A percentile compares a stretch with the other conserved stretches of the same genome.
Evolutionary conservation across 2,329 filamentous ascomycete genomes (phyloP).

Genomic region (Biscogniauxia marginata): DNA sequence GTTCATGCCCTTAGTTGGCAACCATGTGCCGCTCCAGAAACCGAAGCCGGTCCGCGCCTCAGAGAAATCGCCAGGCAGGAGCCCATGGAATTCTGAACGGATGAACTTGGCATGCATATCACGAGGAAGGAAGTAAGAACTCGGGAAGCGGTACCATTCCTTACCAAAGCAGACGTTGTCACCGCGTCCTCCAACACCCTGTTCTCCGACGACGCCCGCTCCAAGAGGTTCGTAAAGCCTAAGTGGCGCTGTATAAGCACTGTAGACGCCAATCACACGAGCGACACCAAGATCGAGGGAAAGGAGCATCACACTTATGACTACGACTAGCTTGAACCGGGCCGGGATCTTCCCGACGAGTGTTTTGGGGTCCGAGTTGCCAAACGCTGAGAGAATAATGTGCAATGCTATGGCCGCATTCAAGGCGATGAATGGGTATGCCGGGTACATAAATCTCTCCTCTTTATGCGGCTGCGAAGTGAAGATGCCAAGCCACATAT

Average conservation of each 20-base stretch:
- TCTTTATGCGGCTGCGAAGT: constrained; percentile 94
- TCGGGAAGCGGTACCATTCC: constrained; percentile 98
- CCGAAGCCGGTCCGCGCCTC: constrained; percentile 69
- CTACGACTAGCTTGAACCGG: constrained; percentile 67
- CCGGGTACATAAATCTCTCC: constrained; percentile 97
- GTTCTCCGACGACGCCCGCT: constrained; percentile 45
- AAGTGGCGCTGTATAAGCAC: constrained; percentile 80
- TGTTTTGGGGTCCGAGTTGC: constrained; percentile 65
- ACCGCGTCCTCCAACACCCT: constrained; percentile 54
- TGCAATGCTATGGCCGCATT: constrained; percentile 86
- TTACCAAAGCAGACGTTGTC: constrained; percentile 87
- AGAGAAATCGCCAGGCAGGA: constrained; percentile 87
- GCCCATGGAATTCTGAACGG: constrained; percentile 82
- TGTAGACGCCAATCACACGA: constrained; percentile 73
- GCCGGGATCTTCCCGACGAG: constrained; percentile 71
- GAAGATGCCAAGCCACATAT: constrained; percentile 92
- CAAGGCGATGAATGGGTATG: constrained; percentile 84
- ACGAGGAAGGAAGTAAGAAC: constrained; percentile 85
- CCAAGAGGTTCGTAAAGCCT: constrained; percentile 68
- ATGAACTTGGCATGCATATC: constrained; percentile 85
- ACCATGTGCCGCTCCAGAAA: constrained; percentile 80
- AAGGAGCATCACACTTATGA: constrained; percentile 59
- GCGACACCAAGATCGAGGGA: constrained; percentile 66
- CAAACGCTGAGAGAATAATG: constrained; percentile 72
- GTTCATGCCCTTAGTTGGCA: constrained; percentile 82